Evolutionary conservation across 31 red algal genomes (phyloP).

Genomic region (Bonnemaisonia californica): DNA sequence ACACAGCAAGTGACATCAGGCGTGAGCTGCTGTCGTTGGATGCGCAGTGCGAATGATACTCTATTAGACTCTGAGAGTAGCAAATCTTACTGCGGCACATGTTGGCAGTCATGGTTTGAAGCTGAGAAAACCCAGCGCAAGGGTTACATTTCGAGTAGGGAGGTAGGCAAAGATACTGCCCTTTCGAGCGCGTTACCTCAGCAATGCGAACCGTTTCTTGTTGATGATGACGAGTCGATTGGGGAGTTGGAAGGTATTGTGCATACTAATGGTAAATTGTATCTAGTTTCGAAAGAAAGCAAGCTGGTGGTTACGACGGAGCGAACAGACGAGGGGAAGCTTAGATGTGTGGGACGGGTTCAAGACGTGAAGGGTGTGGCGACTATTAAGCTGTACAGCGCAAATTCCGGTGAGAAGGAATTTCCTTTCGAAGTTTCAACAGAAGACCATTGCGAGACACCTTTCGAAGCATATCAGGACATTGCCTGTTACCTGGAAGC

Average conservation of each 20-base stretch:
- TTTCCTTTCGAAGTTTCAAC: slow-evolving; percentile 32
- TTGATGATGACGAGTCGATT: neutral
- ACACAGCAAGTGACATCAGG: too few relatives aligned
- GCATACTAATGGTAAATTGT: slow-evolving; percentile 2
- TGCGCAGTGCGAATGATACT: slow-evolving; percentile 10
- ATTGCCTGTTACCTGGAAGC: slow-evolving; percentile 25
- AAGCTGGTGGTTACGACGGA: neutral
- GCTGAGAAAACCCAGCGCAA: too few relatives aligned
- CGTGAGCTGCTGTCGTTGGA: slow-evolving; percentile 13
- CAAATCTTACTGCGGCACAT: slow-evolving; percentile 19
- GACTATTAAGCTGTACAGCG: neutral
- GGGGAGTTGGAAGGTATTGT: neutral
- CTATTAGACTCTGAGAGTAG: neutral
- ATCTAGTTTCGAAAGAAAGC: neutral
- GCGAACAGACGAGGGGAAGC: neutral
- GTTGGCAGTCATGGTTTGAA: slow-evolving; percentile 14
- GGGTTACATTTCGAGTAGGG: too few relatives aligned
- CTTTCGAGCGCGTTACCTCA: neutral
- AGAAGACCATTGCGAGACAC: slow-evolving; percentile 64
- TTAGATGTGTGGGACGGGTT: slow-evolving; percentile 34
- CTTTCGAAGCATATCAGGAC: slow-evolving; percentile 40
- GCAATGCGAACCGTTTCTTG: neutral
- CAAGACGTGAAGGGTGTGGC: neutral
- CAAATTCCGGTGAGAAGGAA: neutral
- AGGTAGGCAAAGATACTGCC: neutral